Conservation (phyloP, 2,329 filamentous ascomycete species). For the Curvularia spicifera region DNA sequence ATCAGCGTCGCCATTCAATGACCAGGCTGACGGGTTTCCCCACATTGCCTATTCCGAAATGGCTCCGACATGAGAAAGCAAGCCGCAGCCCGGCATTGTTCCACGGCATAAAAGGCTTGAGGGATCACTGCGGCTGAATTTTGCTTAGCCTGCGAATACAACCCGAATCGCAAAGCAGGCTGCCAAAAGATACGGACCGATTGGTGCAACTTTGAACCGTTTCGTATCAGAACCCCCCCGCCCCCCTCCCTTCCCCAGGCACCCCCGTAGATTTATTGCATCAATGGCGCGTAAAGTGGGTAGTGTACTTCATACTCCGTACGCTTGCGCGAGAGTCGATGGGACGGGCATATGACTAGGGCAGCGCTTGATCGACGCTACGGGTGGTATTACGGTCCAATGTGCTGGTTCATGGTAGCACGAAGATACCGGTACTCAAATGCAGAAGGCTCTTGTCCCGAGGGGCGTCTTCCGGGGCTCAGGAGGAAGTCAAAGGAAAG, state of each 20-base stretch:
- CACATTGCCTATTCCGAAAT: neutral
- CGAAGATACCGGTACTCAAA: neutral
- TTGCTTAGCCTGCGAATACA: neutral
- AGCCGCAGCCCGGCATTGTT: neutral
- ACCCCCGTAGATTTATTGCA: neutral
- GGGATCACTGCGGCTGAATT: neutral
- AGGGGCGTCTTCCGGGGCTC: neutral
- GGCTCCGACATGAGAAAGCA: neutral
- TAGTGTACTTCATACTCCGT: too few relatives aligned
- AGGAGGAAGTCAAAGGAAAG: neutral
- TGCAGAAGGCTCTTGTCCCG: neutral
- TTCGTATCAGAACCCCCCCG: neutral
- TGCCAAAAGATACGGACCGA: neutral
- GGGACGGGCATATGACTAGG: too few relatives aligned
- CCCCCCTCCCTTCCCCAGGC: too few relatives aligned
- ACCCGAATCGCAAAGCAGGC: neutral
- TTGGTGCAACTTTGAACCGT: neutral
- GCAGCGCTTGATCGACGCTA: neutral
- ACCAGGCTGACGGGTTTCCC: neutral
- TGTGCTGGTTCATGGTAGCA: neutral
- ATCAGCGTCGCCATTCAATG: neutral
- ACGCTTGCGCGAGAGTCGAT: neutral
- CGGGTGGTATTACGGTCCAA: constrained; percentile 2
- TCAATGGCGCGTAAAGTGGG: neutral
- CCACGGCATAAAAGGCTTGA: neutral